Conservation (phyloP, 495 filamentous ascomycete species). For the Glarea lozoyensis region DNA sequence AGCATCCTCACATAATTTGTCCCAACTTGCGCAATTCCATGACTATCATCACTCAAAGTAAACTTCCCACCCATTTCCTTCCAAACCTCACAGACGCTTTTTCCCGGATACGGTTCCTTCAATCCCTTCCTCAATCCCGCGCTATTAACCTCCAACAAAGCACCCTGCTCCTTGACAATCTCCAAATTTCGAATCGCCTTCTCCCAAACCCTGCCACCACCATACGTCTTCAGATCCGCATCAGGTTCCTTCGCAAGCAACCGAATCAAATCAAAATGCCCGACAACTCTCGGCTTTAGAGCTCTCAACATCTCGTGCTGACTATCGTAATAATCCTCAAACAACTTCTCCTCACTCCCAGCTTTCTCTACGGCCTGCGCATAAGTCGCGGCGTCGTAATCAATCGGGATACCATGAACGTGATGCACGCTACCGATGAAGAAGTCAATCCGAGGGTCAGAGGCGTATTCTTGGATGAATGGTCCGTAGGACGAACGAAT, state of each 20-base stretch:
- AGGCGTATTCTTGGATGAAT: conserved; percentile 49
- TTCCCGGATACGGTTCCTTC: conserved; percentile 78
- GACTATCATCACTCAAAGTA: conserved; percentile 86
- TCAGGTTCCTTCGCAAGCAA: conserved; percentile 63
- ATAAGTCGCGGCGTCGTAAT: conserved; percentile 68
- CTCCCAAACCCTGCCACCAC: conserved; percentile 54
- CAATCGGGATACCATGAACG: conserved; percentile 75
- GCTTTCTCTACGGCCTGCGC: conserved; percentile 40
- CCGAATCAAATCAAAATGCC: conserved; percentile 89
- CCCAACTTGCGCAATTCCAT: conserved; percentile 70
- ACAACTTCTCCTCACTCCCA: conserved; percentile 62
- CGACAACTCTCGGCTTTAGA: conserved; percentile 72
- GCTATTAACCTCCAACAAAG: conserved; percentile 82
- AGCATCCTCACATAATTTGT: conserved; percentile 55
- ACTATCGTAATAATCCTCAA: conserved; percentile 75
- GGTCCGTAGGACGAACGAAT: conserved; percentile 58
- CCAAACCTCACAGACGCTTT: conserved; percentile 66
- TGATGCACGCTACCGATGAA: conserved; percentile 92
- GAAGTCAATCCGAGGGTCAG: conserved; percentile 62
- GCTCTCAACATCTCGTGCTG: conserved; percentile 71
- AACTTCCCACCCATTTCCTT: conserved; percentile 63
- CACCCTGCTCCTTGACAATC: conserved; percentile 61
- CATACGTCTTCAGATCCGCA: conserved; percentile 38
- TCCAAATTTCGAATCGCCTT: conserved; percentile 64
- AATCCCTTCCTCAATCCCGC: conserved; percentile 82